Evolutionary conservation across 176 grass and related monocot genomes (phyloP), one percentile per base, ranked within the genome.

Genomic region (Avena eriantha): DNA sequence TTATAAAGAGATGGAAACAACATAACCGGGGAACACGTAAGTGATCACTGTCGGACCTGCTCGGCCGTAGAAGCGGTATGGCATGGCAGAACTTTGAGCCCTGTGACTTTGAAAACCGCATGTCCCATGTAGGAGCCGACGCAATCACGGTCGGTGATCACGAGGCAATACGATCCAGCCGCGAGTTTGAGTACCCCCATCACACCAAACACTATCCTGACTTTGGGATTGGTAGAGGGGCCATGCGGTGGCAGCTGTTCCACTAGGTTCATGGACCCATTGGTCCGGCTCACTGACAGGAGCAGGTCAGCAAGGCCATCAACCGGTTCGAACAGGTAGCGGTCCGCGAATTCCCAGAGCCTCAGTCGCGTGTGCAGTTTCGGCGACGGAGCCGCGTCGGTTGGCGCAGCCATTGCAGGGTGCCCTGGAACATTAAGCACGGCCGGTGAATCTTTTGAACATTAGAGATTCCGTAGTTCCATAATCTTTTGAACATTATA

Each of bases 311-410:
- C 55, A 74, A 87, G 61, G 60, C 84, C 84, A 86, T 95, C 91
- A 53, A 93, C 23, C 12, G 94, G 92, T 68, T 97, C 94, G 87
- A 97, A 87, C n/a, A 97, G 39, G 47, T 94, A 93, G 21, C 83
- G 82, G 10, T 96, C 91, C 46, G 87, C 21, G 78, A 91, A 92
- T 82, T 96, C 91, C 94, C 89, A 96, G 3, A 93, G 56, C 51
- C 94, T 88, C 22, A 96, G 85, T 34, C 69, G 86, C 26, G 91
- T 89, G 78, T 93, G 84, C 53, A 96, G 91, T 53, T 91, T 96
- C 61, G 89, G 76, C 18, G 76, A 64, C 54, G 77, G 24, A 33
- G 60, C 73, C 17, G 76, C 45, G 2, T 77, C 80, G 57, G 47
- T 78, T 26, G 22, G 22, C n/a, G 29, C 31, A 87, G 81, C 69